Percentiles rank a stretch among this genome's conserved stretches.
Evolutionary conservation across 1,139 yeast species (phyloP).

Genomic region (Saccharomycopsis phalli): DNA sequence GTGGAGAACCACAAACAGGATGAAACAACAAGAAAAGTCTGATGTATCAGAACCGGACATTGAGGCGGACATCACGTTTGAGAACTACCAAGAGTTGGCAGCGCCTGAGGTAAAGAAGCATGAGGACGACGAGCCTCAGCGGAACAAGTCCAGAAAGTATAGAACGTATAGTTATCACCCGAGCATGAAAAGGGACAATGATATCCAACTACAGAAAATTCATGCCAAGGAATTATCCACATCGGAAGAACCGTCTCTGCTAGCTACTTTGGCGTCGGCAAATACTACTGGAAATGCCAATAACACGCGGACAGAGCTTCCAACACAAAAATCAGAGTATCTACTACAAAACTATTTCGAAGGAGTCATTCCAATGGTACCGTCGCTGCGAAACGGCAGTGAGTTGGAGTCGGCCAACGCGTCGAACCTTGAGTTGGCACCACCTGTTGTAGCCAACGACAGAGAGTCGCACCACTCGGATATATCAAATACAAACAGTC

Average conservation of each 20-base stretch:
- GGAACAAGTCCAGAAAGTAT: constrained; percentile 12
- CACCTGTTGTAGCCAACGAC: not conserved
- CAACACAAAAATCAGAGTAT: constrained; percentile 14
- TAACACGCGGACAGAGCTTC: not conserved
- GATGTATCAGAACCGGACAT: constrained; percentile 10
- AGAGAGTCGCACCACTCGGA: not conserved
- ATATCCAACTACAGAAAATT: constrained; percentile 1
- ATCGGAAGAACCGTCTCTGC: constrained; percentile 2
- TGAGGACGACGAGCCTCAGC: not conserved
- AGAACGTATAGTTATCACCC: constrained; percentile 19
- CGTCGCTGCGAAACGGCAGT: constrained; percentile 2
- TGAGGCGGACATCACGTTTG: constrained; percentile 19
- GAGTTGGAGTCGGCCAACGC: not conserved
- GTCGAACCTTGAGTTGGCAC: not conserved
- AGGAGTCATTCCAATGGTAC: constrained; percentile 19
- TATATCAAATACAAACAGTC: not conserved
- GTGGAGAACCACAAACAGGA: constrained; percentile 7
- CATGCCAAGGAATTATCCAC: constrained; percentile 1
- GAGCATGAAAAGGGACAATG: constrained; percentile 4
- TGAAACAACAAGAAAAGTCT: constrained; percentile 8
- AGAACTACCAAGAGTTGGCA: constrained; percentile 18
- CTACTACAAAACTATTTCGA: constrained; percentile 19
- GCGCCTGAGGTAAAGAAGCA: constrained; percentile 4
- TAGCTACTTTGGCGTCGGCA: constrained; percentile 4
- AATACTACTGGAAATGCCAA: not conserved